Conservation (phyloP, 352 stramenopile species). For the Phytophthora idaei region DNA sequence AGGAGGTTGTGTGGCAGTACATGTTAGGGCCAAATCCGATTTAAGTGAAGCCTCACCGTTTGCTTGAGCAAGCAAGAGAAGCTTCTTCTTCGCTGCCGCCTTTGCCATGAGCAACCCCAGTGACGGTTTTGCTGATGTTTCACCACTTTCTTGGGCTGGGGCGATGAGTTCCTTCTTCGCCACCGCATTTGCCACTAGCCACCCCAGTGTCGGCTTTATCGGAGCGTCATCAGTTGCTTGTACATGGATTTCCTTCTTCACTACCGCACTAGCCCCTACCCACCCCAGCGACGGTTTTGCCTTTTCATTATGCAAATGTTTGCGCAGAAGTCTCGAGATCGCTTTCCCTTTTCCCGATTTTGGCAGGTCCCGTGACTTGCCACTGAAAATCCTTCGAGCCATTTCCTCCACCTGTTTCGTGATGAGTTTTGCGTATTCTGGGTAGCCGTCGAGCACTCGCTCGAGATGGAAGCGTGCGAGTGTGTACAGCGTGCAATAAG, state of each 20-base stretch:
- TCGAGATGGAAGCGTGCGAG: constrained; percentile 72
- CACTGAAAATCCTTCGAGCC: constrained; percentile 42
- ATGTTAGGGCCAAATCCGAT: neutral
- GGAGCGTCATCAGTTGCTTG: too few relatives aligned
- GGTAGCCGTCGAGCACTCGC: constrained; percentile 61
- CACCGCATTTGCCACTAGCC: too few relatives aligned
- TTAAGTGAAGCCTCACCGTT: neutral
- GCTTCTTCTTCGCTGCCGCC: constrained; percentile 21
- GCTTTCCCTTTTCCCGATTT: constrained; percentile 45
- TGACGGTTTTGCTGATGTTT: constrained; percentile 28
- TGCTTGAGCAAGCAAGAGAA: neutral
- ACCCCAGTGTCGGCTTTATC: too few relatives aligned
- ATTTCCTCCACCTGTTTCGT: constrained; percentile 54
- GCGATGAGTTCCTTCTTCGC: too few relatives aligned
- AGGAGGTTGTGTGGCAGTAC: neutral
- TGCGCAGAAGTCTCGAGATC: constrained; percentile 53
- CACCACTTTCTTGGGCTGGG: too few relatives aligned
- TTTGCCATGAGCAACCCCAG: constrained; percentile 2
- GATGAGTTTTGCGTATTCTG: constrained; percentile 47
- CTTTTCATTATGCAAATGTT: constrained; percentile 47
- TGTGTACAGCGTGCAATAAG: constrained; percentile 74
- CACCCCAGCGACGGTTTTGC: too few relatives aligned
- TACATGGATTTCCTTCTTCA: too few relatives aligned
- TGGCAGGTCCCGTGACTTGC: constrained; percentile 23
- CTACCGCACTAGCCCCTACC: too few relatives aligned